Percentiles rank a stretch among this genome's conserved stretches.
These are phyloP conservation scores for Beauveria scarabaeidicola DNA, from an alignment of 2,329 filamentous ascomycete genomes.

Conservation along the genomic window DNA sequence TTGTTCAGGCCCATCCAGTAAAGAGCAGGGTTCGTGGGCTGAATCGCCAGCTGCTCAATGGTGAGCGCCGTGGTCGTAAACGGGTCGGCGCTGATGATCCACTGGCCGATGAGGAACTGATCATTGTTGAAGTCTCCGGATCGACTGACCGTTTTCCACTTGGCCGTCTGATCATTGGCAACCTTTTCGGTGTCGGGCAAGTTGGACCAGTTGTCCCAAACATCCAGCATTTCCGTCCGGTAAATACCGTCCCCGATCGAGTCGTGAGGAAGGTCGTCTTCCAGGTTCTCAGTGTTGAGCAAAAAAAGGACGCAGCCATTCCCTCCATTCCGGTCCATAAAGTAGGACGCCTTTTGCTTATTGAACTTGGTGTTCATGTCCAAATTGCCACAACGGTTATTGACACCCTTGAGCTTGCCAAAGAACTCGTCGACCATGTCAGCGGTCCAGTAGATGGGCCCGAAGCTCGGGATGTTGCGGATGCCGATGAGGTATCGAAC, in stretches of 20 bases:
- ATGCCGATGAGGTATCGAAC: constrained; percentile 34
- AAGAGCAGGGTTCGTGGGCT: constrained; percentile 26
- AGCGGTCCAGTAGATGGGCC: constrained; percentile 26
- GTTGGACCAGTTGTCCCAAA: constrained; percentile 25
- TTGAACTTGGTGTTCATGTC: constrained; percentile 18
- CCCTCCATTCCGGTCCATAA: constrained; percentile 25
- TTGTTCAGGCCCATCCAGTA: constrained; percentile 25
- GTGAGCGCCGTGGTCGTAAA: constrained; percentile 20
- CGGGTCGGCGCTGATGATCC: constrained; percentile 22
- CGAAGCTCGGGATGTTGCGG: constrained; percentile 24
- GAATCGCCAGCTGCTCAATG: constrained; percentile 22
- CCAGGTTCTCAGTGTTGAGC: constrained; percentile 18
- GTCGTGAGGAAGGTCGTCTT: constrained; percentile 16
- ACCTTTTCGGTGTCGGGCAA: constrained; percentile 19
- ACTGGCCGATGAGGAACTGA: constrained; percentile 24
- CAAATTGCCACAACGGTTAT: constrained; percentile 30
- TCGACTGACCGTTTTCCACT: constrained; percentile 17
- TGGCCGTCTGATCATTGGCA: constrained; percentile 17
- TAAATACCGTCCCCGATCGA: constrained; percentile 24
- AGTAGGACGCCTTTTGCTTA: constrained; percentile 19
- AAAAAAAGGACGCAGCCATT: constrained; percentile 26
- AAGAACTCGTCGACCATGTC: constrained; percentile 35
- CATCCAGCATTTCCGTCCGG: constrained; percentile 15
- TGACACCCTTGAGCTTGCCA: constrained; percentile 29
- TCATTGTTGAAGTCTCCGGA: constrained; percentile 16